Conservation (phyloP, 2,329 filamentous ascomycete species). For the Arthrobotrys iridis region DNA sequence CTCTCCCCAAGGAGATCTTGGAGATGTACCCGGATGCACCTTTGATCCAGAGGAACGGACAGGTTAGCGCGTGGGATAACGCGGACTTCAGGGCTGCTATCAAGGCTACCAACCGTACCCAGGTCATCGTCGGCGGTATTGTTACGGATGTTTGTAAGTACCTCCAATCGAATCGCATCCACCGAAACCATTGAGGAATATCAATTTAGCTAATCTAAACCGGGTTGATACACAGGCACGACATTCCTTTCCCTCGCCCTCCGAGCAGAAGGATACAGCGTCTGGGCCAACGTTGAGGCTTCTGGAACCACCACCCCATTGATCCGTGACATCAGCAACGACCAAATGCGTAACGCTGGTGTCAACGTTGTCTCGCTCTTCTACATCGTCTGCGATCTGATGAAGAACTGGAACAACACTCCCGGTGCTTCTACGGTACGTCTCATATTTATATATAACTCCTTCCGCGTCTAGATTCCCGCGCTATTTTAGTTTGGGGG, state of each 20-base stretch:
- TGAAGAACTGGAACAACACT: conserved; percentile 74
- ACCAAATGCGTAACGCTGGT: conserved; percentile 73
- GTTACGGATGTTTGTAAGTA: conserved; percentile 74
- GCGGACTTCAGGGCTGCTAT: conserved; percentile 73
- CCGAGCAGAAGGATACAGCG: conserved; percentile 75
- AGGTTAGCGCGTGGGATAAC: conserved; percentile 83
- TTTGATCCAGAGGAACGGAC: conserved; percentile 73
- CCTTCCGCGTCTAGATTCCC: not conserved
- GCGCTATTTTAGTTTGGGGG: not conserved
- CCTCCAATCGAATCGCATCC: not conserved
- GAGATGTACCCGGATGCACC: conserved; percentile 74
- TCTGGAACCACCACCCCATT: conserved; percentile 73
- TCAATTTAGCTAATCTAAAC: conserved; percentile 23
- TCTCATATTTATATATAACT: not conserved
- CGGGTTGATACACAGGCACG: conserved; percentile 65
- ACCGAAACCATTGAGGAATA: not conserved
- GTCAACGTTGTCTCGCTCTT: conserved; percentile 73
- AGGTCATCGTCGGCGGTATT: conserved; percentile 78
- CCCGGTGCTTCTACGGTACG: conserved; percentile 60
- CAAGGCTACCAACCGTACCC: conserved; percentile 71
- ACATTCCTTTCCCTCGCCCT: conserved; percentile 78
- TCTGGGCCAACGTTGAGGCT: conserved; percentile 78
- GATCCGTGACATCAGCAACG: conserved; percentile 72
- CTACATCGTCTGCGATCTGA: conserved; percentile 73
- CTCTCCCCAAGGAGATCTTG: conserved; percentile 74